These are phyloP conservation scores for Euphorbia tirucalli DNA, from an alignment of 345 rosid species.

Conservation along the genomic window DNA sequence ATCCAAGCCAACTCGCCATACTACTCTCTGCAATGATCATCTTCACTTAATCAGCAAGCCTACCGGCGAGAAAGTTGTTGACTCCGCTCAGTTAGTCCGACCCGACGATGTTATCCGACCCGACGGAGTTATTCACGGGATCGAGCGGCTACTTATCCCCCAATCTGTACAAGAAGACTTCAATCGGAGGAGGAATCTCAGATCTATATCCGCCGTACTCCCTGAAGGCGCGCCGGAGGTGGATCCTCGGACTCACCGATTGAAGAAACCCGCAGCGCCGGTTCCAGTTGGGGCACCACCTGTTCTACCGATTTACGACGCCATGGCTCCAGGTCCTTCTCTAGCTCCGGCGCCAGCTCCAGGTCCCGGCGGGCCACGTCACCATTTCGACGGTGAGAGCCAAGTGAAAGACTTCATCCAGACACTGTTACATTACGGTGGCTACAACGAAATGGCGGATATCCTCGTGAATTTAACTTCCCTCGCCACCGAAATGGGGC, in stretches of 20 bases:
- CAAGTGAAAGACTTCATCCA: slow-evolving; percentile 95
- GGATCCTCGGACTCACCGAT: slow-evolving; percentile 67
- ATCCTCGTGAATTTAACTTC: slow-evolving; percentile 91
- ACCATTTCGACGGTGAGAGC: slow-evolving; percentile 80
- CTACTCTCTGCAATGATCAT: slow-evolving; percentile 51
- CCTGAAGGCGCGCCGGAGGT: slow-evolving; percentile 77
- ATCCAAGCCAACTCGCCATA: slow-evolving; percentile 33
- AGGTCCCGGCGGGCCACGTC: slow-evolving; percentile 87
- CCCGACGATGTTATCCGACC: slow-evolving; percentile 63
- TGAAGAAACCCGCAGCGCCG: slow-evolving; percentile 59
- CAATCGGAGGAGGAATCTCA: slow-evolving; percentile 58
- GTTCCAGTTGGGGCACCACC: slow-evolving; percentile 75
- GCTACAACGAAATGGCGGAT: slow-evolving; percentile 98
- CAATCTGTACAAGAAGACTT: slow-evolving; percentile 73
- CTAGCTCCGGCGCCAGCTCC: slow-evolving; percentile 98
- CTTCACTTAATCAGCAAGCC: slow-evolving; percentile 41
- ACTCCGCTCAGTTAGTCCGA: slow-evolving; percentile 41
- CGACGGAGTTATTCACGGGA: slow-evolving; percentile 80
- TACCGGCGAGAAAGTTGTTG: slow-evolving; percentile 41
- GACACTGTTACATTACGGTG: slow-evolving; percentile 87
- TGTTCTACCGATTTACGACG: slow-evolving; percentile 71
- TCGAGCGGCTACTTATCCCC: slow-evolving; percentile 56
- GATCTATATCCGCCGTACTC: slow-evolving; percentile 62
- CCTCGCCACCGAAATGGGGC: slow-evolving; percentile 93
- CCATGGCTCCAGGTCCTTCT: slow-evolving; percentile 95